A percentile compares a stretch with the other conserved stretches of the same genome.
Conservation (phyloP, 306 rosid species). For the Gastrolobium villosum region DNA sequence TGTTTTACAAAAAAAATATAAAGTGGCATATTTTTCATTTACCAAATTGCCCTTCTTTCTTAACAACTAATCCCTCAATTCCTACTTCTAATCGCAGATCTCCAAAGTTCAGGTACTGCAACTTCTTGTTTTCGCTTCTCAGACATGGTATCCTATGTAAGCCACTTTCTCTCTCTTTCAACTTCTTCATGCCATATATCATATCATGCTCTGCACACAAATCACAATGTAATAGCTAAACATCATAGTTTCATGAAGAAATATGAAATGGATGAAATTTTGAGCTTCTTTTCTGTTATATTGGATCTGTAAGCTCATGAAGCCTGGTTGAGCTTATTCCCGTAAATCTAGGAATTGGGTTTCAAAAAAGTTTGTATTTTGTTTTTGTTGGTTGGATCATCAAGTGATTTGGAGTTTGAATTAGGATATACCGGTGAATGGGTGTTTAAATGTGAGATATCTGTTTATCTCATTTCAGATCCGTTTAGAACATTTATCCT, state of each 20-base stretch:
- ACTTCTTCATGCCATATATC: not conserved
- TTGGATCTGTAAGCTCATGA: constrained; percentile 19
- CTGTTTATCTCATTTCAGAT: constrained; percentile 24
- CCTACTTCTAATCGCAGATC: constrained; percentile 29
- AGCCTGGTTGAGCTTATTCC: constrained; percentile 3
- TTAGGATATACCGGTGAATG: not conserved
- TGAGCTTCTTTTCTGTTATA: constrained; percentile 9
- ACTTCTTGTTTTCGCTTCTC: not conserved
- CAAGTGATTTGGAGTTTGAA: constrained; percentile 26
- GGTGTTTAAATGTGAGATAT: constrained; percentile 22
- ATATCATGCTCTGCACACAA: constrained; percentile 1
- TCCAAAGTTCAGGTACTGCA: not conserved
- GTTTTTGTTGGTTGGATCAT: constrained; percentile 28
- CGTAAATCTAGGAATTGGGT: constrained; percentile 28
- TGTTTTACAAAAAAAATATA: too few species aligned
- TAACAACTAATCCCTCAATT: not conserved
- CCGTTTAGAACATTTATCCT: not conserved
- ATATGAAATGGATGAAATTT: not conserved
- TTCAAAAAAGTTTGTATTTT: constrained; percentile 13
- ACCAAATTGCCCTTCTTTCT: constrained; percentile 22
- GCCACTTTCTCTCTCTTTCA: constrained; percentile 20
- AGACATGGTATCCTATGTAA: constrained; percentile 56
- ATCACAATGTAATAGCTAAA: constrained; percentile 21
- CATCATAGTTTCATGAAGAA: not conserved
- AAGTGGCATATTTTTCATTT: not conserved